These are phyloP conservation scores for Chenopodium berlandieri DNA, from an alignment of 148 eudicot genomes.

Conservation along the genomic window DNA sequence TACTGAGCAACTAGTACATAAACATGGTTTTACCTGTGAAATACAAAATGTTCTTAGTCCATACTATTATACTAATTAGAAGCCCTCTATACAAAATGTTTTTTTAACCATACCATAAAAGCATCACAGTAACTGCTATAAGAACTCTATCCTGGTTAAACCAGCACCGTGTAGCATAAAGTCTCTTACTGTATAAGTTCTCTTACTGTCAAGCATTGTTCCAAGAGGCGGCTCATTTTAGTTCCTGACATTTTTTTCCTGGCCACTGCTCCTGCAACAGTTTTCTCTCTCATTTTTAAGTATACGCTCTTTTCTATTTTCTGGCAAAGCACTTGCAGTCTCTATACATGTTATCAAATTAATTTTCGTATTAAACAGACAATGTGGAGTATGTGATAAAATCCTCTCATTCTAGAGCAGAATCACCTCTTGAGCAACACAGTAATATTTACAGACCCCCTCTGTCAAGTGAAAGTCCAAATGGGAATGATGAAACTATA, in stretches of 20 bases:
- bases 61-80: background rate
- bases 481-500: background rate
- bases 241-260: constrained; percentile 63
- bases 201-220: background rate
- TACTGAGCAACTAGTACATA: background rate
- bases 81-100: background rate
- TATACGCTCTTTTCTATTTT: background rate
- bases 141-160: background rate
- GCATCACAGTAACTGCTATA: background rate
- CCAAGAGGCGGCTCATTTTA: constrained; percentile 34
- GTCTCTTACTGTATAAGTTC: background rate
- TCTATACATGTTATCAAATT: background rate
- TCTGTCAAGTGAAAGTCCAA: background rate
- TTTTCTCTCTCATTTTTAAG: constrained; percentile 25
- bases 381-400: background rate
- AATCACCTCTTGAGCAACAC: background rate
- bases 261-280: constrained; percentile 52
- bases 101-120: background rate
- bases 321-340: constrained; percentile 1
- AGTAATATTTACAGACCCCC: background rate
- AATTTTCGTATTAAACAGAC: background rate
- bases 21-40: background rate
- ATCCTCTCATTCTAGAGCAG: background rate
- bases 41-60: background rate
- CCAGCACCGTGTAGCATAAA: background rate